Base-by-base conservation (phyloP, 225 moss, liverwort and hornwort genomes). In the Marchantia polymorpha region DNA sequence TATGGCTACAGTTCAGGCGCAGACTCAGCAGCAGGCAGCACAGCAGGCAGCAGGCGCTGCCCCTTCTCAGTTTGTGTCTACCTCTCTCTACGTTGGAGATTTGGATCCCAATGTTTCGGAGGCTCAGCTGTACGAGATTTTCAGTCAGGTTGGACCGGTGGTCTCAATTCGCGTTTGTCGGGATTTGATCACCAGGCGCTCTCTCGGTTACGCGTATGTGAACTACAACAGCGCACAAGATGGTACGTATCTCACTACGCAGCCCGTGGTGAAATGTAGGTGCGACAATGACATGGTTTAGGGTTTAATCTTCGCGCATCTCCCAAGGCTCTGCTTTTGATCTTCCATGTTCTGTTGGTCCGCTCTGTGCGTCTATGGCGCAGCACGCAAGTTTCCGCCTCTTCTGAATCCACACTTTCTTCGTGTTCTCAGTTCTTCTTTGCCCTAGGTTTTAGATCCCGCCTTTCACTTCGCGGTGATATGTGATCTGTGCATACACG, bases 121-220 rank as follows among this genome's bases (percentile, higher is more conserved):
- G 86, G 94, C 94, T 85, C 97, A 94, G 89, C 85, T 99, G 2
- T 94, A 94, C 13, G 97, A 99, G 89, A 89, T 99, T 77, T 99
- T 99, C 88, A 93, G 92, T 74, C 94, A 91, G 90, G 90, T 99
- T 78, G 97, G 94, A 77, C 94, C 88, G 69, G 97, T 95, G 53
- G 90, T 99, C 11, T 99, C 97, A 82, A 92, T 99, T 80, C 93
- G 94, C 82, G 97, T 99, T 59, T 99, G 97, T 85, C 94, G 97
- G 75, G 94, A 99, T 86, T 87, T 93, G 51, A 90, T 99, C 16
- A 99, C 97, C 22, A 91, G 92, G 89, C 97, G 92, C 9, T 99
- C 97, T 69, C 87, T 99, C 77, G 94, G 97, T 12, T 99, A 99
- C 26, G 93, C 97, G 19, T 99, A 99, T 20, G 94, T 99, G 78